Conservation (phyloP, 2,329 filamentous ascomycete genomes). For the Sporothrix phasma region DNA sequence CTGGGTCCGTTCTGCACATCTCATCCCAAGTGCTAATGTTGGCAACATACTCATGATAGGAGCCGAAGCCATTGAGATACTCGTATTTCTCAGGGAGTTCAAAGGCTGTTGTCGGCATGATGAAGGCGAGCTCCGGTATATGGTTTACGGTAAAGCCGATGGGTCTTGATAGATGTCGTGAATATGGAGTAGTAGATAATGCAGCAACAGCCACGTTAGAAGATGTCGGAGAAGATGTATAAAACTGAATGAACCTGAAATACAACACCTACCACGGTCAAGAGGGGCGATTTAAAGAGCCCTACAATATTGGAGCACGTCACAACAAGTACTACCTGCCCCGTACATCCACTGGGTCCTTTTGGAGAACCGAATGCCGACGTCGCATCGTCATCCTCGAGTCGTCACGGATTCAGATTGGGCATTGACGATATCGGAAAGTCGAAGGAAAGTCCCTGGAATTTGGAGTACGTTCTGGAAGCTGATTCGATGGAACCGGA, state of each 20-base stretch:
- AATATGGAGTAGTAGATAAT: background rate
- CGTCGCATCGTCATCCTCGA: background rate
- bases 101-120: constrained; percentile 43
- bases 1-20: no score
- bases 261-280: background rate
- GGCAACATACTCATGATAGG: constrained; percentile 58
- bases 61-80: constrained; percentile 71
- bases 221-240: background rate
- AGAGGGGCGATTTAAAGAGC: background rate
- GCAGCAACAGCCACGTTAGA: background rate
- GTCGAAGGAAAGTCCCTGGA: background rate
- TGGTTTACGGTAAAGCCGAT: no score
- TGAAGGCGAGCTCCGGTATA: no score
- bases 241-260: background rate
- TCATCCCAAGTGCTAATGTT: no score
- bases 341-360: background rate
- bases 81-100: constrained; percentile 49
- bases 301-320: background rate
- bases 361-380: no score
- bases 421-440: no score
- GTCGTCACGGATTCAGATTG: background rate
- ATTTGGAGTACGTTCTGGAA: background rate
- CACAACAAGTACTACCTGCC: background rate
- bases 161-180: background rate
- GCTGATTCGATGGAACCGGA: background rate